Evolutionary conservation across 805 yeast species (phyloP), one percentile per base, ranked within the genome.

Genomic region (Yarrowia keelungensis): DNA sequence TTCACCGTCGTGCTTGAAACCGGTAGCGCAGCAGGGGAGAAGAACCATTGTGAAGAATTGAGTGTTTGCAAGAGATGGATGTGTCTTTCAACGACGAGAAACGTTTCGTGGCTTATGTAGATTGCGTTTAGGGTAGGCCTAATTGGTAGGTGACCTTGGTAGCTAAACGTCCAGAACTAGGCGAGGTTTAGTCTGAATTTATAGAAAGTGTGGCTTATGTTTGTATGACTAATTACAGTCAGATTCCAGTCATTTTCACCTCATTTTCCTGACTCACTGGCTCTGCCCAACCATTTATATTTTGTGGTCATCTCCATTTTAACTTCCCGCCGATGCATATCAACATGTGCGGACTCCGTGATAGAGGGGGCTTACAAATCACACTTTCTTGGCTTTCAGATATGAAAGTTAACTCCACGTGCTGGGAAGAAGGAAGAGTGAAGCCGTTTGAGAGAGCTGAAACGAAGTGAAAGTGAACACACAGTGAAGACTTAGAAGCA

Each of bases 1-100:
- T 8, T 70, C 71, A 22, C 80, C 80, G 12, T 69, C 76, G 36
- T 65, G 68, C 43, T 53, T 50, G 51, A 65, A 65, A 5, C 68
- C 68, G 14, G 49, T 42, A 39, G 68, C 68, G 45, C 68, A 65
- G 43, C 68, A 65, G 39, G 67, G 67, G 5, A 62, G 53, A 35
- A 59, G 53, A 45, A 59, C 66, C 66, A 59, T 59, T 43, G 53
- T 59, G 45, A 14, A 36, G 5, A 53, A 39, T 53, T 53, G 59
- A 53, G 45, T 53, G 59, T 14, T 3, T 16, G 41, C 3, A 8
- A 11, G 15, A 35, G 12, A 10, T 38, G 19, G 3, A 10, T 14
- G 45, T 19, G 59, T 8, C 35, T 22, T 19, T 38, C 32, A 35
- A 22, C 59, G 59, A 39, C 59, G 59, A 22, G 32, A 39, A 53